Base-by-base conservation (phyloP, 352 stramenopile species). In the Labyrinthula sp. region DNA sequence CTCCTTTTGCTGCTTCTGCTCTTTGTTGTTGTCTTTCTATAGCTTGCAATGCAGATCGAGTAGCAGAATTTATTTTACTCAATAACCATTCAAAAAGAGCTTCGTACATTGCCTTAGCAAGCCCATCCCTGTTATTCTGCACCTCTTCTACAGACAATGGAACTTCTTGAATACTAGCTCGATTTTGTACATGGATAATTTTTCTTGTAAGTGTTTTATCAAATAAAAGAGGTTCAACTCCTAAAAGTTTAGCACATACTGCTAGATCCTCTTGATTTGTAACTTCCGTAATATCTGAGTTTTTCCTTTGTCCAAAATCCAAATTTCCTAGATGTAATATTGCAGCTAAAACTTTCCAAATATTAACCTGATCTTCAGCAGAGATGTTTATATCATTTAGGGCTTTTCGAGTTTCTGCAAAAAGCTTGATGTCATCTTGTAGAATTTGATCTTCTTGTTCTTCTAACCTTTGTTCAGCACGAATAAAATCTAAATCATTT, bases 41-140 rank as follows among this genome's bases (percentile, higher is more conserved):
- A n/a, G n/a, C n/a, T n/a, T n/a, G n/a, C n/a, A n/a, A n/a, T n/a
- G n/a, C n/a, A n/a, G n/a, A n/a, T n/a, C 67, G 37, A 1, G 57
- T 27, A 22, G 17, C 40, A 6, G 18, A 34, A 25, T 66, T 66
- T 5, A 66, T 46, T 17, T 28, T 26, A 4, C 64, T 58, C 2
- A 95, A 85, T 31, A 97, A 73, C 66, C 78, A 93, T 22, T 77
- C 72, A 69, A 97, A 97, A 10, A 96, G 62, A 28, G 81, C 78
- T 18, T 69, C 75, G 56, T 95, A 97, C 2, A 90, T 63, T 33
- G 81, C 85, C 23, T 93, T 91, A 24, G 83, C 79, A 2, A 95
- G 60, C 7, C 84, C 83, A 28, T 58, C 49, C 17, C 49, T 43
- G 93, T 45, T 45, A 18, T 58, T 38, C 21, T 14, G 26, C 6